Evolutionary conservation across 805 yeast species (phyloP).

Genomic region (Kazachstania bromeliacearum): DNA sequence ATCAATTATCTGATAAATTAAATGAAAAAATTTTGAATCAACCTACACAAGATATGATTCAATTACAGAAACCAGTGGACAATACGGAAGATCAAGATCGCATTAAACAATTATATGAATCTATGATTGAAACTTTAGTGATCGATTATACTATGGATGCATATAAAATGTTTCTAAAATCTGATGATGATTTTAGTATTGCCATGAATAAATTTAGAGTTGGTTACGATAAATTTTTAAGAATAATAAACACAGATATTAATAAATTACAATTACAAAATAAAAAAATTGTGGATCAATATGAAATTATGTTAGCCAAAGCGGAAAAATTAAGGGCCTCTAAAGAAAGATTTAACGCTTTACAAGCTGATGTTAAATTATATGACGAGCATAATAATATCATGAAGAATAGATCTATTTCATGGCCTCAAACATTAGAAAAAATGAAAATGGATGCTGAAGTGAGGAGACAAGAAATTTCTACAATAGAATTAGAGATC

Average conservation of each 20-base stretch:
- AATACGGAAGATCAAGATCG: constrained; percentile 24
- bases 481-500: constrained; percentile 35
- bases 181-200: constrained; percentile 51
- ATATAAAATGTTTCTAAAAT: constrained; percentile 56
- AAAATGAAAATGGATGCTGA: constrained; percentile 47
- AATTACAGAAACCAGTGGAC: constrained; percentile 17
- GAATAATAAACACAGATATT: constrained; percentile 40
- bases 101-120: constrained; percentile 29
- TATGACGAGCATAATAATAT: constrained; percentile 63
- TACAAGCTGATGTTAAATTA: constrained; percentile 61
- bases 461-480: constrained; percentile 32
- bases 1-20: constrained; percentile 20
- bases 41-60: constrained; percentile 26
- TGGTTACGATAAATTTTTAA: constrained; percentile 45
- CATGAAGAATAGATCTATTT: constrained; percentile 52
- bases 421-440: constrained; percentile 54
- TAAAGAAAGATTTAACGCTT: constrained; percentile 48
- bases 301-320: constrained; percentile 36
- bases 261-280: constrained; percentile 35
- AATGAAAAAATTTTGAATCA: constrained; percentile 18
- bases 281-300: constrained; percentile 31
- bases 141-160: constrained; percentile 55
- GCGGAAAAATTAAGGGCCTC: constrained; percentile 41
- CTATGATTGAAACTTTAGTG: constrained; percentile 37
- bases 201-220: constrained; percentile 45